Conservation (phyloP, 352 stramenopile genomes). For the Blastocystis sp. region DNA sequence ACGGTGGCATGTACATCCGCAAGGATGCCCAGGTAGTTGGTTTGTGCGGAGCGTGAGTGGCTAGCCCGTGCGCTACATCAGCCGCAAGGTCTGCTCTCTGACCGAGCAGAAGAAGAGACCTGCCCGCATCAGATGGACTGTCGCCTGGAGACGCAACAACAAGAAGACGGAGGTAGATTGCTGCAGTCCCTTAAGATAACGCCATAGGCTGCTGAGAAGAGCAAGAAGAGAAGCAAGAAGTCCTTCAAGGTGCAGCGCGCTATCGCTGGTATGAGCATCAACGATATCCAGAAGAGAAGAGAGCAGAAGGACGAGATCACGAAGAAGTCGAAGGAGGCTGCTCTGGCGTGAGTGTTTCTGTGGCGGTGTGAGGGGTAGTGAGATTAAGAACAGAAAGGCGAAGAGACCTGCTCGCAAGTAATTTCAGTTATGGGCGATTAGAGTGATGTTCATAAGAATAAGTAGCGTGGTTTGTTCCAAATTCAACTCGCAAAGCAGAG, state of each 20-base stretch:
- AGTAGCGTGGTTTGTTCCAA: conserved; percentile 1
- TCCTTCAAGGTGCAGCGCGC: conserved; percentile 30
- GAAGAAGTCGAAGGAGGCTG: background rate
- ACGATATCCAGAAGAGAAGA: conserved; percentile 19
- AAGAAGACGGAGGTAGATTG: conserved; percentile 71
- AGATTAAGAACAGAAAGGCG: background rate
- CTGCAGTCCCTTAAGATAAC: background rate
- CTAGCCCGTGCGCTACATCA: conserved; percentile 87
- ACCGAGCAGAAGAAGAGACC: too few relatives aligned
- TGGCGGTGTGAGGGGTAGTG: background rate
- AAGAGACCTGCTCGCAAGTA: background rate
- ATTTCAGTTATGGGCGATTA: background rate
- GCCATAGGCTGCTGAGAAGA: conserved; percentile 63
- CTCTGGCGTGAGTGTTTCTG: conserved; percentile 8
- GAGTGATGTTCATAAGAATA: conserved; percentile 21
- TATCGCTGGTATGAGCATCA: conserved; percentile 16
- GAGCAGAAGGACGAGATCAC: conserved; percentile 55
- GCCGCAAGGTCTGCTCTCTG: conserved; percentile 86
- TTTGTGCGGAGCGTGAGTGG: background rate
- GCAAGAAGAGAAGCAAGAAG: background rate
- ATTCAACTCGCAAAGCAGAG: background rate
- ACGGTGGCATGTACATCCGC: conserved; percentile 95
- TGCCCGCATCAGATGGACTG: too few relatives aligned
- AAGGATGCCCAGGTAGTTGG: conserved; percentile 84
- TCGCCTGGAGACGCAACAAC: conserved; percentile 11